Base-by-base conservation (phyloP, 2,329 filamentous ascomycete genomes). In the Aspergillus aculeatinus region DNA sequence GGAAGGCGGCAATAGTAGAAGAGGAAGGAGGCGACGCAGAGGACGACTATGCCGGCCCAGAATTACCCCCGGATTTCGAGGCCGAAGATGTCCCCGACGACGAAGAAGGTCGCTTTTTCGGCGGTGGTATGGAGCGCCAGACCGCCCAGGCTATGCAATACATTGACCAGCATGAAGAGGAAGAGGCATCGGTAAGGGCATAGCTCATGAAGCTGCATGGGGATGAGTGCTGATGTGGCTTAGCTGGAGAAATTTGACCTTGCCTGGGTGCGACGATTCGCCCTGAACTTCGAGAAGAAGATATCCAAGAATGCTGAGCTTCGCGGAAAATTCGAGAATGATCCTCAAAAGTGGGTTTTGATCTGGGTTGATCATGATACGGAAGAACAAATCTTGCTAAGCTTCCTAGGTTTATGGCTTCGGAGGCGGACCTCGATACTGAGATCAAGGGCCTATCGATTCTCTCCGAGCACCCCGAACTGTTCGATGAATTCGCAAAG, bases 81-180 rank as follows among this genome's bases (percentile, higher is more conserved):
- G 79, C 82, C 39, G 85, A 84, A 54, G 83, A 86, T 51, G 80
- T 83, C 77, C 80, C 74, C 9, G 90, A 94, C 66, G 93, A 96
- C 68, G 92, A 96, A 56, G 95, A 96, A 65, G 95, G 94, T 1
- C 88, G 95, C 11, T 99, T 99, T 80, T 99, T 97, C 69, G 95
- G 94, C 48, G 91, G 92, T 57, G 95, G 95, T 35, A 89, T 99
- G 68, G 91, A 89, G 27, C 84, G 88, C 60, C 84, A 91, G 66
- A 92, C 96, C 65, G 88, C 87, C 2, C 86, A 92, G 67, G 91
- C 95, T 21, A 83, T 99, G 70, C 90, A 98, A 76, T 98, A 89
- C 72, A 86, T 99, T 63, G 92, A 97, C 63, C 81, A 85, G 59
- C 82, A 86, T 65, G 87, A 89, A 55, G 79, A 80, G 52, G 82